Conservation (phyloP, 306 rosid species). For the Prunus mongolica region DNA sequence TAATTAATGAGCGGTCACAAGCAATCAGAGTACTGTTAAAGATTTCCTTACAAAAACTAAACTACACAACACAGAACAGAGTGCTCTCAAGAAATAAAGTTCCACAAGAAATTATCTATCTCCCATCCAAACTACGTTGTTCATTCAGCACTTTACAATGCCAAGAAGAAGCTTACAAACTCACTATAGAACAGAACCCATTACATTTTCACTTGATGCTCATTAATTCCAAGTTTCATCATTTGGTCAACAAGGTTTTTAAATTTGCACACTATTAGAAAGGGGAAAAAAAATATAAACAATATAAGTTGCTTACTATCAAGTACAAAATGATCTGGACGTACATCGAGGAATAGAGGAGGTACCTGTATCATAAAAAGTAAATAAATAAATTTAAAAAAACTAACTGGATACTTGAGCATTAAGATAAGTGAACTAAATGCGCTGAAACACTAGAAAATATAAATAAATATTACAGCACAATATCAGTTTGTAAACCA, state of each 20-base stretch:
- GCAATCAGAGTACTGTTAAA: background rate
- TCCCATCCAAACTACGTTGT: slow-evolving; percentile 5
- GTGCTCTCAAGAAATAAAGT: background rate
- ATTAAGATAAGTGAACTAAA: slow-evolving; percentile 14
- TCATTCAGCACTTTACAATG: background rate
- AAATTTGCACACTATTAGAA: background rate
- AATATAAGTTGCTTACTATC: slow-evolving; percentile 73
- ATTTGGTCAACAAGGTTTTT: background rate
- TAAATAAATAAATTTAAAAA: background rate
- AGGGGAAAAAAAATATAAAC: slow-evolving; percentile 11
- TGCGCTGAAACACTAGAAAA: background rate
- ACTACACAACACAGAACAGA: background rate
- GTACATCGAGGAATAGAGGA: slow-evolving; percentile 93
- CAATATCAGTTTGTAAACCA: background rate
- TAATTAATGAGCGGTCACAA: background rate
- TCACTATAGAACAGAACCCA: background rate
- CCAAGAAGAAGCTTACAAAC: background rate
- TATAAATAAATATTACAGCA: slow-evolving; percentile 4
- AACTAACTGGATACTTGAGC: background rate
- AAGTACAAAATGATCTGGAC: slow-evolving; percentile 74
- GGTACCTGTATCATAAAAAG: slow-evolving; percentile 66
- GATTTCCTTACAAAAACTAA: background rate
- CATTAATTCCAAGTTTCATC: background rate
- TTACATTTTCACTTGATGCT: background rate
- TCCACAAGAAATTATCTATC: background rate